These are phyloP conservation scores for Tricholoma flavovirens DNA, from an alignment of 768 basidiomycete genomes.

Conservation along the genomic window DNA sequence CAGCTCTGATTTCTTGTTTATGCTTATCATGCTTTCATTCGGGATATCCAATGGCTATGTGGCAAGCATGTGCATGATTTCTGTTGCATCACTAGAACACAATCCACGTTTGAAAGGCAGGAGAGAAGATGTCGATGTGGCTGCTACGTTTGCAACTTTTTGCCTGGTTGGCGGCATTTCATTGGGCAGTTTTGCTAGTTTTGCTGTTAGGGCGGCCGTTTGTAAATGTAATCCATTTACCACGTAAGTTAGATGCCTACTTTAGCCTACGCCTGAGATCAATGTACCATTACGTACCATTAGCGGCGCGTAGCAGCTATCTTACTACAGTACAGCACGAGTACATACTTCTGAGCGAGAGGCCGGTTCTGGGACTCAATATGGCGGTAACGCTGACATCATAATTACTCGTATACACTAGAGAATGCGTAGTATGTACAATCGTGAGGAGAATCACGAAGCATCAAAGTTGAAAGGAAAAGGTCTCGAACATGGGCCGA, in stretches of 20 bases:
- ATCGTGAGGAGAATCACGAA: background rate
- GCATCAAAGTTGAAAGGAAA: background rate
- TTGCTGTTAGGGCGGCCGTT: constrained; percentile 64
- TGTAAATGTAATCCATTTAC: constrained; percentile 74
- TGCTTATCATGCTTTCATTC: constrained; percentile 66
- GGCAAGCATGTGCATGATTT: constrained; percentile 74
- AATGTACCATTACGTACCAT: background rate
- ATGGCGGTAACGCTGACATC: background rate
- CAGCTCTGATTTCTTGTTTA: constrained; percentile 71
- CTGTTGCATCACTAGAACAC: constrained; percentile 74
- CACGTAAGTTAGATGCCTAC: background rate
- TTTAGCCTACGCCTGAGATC: background rate
- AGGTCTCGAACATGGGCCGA: background rate
- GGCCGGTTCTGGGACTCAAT: background rate
- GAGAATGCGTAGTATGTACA: background rate
- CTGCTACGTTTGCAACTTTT: constrained; percentile 77
- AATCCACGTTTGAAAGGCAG: constrained; percentile 67
- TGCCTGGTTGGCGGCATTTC: constrained; percentile 72
- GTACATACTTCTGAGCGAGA: background rate
- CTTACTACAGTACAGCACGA: background rate
- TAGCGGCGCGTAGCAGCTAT: background rate
- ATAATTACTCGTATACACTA: background rate
- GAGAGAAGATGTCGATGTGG: constrained; percentile 76
- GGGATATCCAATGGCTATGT: constrained; percentile 82
- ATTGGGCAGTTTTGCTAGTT: constrained; percentile 73